Percentiles rank a stretch among this genome's conserved stretches.
Evolutionary conservation across 495 filamentous ascomycete species (phyloP).

Genomic region (Penicillium tannophilum): DNA sequence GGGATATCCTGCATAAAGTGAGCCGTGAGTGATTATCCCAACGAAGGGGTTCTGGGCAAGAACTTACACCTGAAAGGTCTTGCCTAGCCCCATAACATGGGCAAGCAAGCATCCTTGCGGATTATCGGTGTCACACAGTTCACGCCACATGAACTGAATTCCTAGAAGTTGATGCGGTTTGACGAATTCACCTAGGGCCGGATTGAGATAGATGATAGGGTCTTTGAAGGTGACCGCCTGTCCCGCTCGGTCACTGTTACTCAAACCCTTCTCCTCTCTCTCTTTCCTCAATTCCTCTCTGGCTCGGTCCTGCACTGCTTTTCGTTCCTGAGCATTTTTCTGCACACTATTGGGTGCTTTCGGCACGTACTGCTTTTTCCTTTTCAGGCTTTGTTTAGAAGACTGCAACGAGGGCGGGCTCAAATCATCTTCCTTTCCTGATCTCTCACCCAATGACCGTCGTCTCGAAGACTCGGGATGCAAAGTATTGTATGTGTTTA

Average conservation of each 20-base stretch:
- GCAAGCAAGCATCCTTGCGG: conserved; percentile 80
- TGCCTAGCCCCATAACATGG: conserved; percentile 92
- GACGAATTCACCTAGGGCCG: conserved; percentile 47
- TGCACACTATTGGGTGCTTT: conserved; percentile 48
- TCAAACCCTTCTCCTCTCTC: conserved; percentile 39
- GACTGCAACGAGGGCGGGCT: background rate
- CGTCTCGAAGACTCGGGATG: background rate
- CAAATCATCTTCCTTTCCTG: background rate
- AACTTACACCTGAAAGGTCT: conserved; percentile 82
- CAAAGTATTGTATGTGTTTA: background rate
- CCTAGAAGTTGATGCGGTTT: conserved; percentile 68
- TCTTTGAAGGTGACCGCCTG: conserved; percentile 76
- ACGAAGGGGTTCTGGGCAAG: background rate
- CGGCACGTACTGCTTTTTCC: conserved; percentile 50
- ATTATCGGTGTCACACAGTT: conserved; percentile 61
- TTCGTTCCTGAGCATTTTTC: conserved; percentile 44
- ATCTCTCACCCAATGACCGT: background rate
- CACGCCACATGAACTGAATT: conserved; percentile 88
- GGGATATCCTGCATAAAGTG: conserved; percentile 56
- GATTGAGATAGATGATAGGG: conserved; percentile 55
- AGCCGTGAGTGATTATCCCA: background rate
- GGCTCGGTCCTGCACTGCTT: conserved; percentile 43
- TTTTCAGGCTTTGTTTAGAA: background rate
- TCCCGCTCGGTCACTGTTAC: conserved; percentile 40
- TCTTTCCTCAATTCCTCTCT: conserved; percentile 46